Evolutionary conservation across 1,139 yeast genomes (phyloP), one percentile per base, ranked within the genome.

Genomic region (Geotrichum restrictum): DNA sequence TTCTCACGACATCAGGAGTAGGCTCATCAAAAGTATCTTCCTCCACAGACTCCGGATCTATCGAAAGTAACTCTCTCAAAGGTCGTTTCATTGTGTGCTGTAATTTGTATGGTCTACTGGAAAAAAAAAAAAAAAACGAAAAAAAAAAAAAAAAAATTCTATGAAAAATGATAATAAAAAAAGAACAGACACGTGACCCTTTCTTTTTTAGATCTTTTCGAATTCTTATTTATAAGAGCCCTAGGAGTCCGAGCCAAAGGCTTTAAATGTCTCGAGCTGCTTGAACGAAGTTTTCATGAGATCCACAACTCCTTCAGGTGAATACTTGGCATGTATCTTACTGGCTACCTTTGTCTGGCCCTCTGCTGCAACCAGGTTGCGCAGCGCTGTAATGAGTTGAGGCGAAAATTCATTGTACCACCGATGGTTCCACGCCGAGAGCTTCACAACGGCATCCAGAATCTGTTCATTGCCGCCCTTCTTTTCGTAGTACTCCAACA

Each of bases 331-430:
- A 55, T 81, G 81, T n/a, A 88, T 80, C 62, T 85, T 83, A 60
- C 84, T 84, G 59, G 81, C 82, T 34, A 88, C 80, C 69, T 86
- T 88, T 44, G 85, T 81, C 42, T 85, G 71, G 0, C 96, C 96
- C 63, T 87, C 89, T 62, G 83, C 84, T 29, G 81, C 81, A 31
- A 88, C 83, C 57, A 88, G 74, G 52, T 76, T 80, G 40, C 80
- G 73, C 54, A 89, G 70, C 1, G 81, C 74, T 33, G 72, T 69
- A 19, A 83, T 67, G 53, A 88, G 74, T 46, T 75, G 74, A 27
- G 94, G 88, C 8, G 95, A 83, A 63, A 89, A 91, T 60, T 91
- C 96, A 59, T 83, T 80, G 70, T 93, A 94, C 98, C 98, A 94
- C 66, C 98, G 81, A 69, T 89, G 98, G 66, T 89, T 87, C 97